phyloP scores from a whole-genome alignment of 208 protist genomes.

The Herpetomonas samuelpessoai region DNA sequence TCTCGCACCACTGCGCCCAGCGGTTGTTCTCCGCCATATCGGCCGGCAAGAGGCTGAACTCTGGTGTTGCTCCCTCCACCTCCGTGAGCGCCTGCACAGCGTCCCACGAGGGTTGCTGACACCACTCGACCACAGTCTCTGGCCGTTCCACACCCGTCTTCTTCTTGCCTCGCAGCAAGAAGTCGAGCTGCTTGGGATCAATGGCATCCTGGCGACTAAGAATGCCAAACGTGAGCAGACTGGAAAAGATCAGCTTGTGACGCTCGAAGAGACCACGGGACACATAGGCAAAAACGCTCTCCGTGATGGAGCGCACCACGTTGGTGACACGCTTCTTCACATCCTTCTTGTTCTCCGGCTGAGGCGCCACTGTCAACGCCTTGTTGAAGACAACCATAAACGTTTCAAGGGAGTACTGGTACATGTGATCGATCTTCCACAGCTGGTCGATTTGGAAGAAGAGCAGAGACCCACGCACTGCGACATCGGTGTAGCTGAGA shows the following conservation, averaged over 20 bases:
- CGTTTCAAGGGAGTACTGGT: constrained; percentile 97
- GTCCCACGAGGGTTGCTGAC: constrained; percentile 91
- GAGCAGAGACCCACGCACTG: constrained; percentile 93
- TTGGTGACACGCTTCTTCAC: constrained; percentile 89
- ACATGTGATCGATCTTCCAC: constrained; percentile 98
- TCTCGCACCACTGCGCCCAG: constrained; percentile 91
- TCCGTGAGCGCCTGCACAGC: constrained; percentile 90
- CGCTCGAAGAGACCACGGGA: constrained; percentile 98
- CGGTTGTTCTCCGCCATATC: constrained; percentile 93
- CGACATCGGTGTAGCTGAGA: constrained; percentile 95
- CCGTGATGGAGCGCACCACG: constrained; percentile 94
- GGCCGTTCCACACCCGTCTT: constrained; percentile 82
- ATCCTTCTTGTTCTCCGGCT: constrained; percentile 92
- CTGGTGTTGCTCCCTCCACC: constrained; percentile 84
- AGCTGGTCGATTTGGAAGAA: constrained; percentile 98
- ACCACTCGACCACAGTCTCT: constrained; percentile 91
- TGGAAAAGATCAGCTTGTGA: constrained; percentile 98
- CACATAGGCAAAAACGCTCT: constrained; percentile 94
- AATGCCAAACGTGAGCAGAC: constrained; percentile 95
- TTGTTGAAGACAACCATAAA: constrained; percentile 98
- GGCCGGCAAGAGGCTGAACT: constrained; percentile 81
- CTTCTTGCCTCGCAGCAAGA: constrained; percentile 92
- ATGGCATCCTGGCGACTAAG: constrained; percentile 80
- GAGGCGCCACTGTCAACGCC: constrained; percentile 87
- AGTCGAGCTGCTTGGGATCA: constrained; percentile 90